Percentiles rank a stretch among this genome's conserved stretches.
Conservation (phyloP, 2,329 filamentous ascomycete genomes). For the Alternaria viburni region DNA sequence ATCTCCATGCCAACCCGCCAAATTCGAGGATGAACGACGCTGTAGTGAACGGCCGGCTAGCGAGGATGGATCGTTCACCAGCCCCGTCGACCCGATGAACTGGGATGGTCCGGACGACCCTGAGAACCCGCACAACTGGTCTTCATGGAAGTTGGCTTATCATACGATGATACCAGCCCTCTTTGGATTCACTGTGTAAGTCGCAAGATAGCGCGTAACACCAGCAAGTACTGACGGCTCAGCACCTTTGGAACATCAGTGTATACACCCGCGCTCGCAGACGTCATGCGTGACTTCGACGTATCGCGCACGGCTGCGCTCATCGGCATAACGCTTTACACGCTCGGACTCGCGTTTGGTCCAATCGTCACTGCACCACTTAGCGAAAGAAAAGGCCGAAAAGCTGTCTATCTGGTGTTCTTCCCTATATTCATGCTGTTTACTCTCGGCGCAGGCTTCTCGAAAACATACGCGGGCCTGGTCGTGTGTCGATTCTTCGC, state of each 20-base stretch:
- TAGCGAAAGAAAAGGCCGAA: constrained; percentile 64
- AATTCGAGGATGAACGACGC: background rate
- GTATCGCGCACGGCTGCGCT: constrained; percentile 63
- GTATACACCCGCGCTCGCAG: constrained; percentile 56
- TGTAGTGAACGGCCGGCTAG: background rate
- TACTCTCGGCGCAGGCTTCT: constrained; percentile 61
- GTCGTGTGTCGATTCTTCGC: constrained; percentile 71
- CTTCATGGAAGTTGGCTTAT: constrained; percentile 35
- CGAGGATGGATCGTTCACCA: background rate
- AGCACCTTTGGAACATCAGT: constrained; percentile 63
- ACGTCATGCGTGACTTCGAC: constrained; percentile 61
- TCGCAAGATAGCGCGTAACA: background rate
- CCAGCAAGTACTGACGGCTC: background rate
- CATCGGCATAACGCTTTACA: constrained; percentile 66
- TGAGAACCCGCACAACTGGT: constrained; percentile 51
- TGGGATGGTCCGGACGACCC: constrained; percentile 45
- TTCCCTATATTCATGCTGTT: constrained; percentile 61
- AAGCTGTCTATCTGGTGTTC: constrained; percentile 58
- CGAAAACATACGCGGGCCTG: constrained; percentile 58
- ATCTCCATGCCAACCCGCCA: background rate
- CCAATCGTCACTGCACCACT: constrained; percentile 66
- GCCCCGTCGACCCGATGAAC: constrained; percentile 12
- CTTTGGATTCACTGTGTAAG: constrained; percentile 48
- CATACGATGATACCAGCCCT: constrained; percentile 44
- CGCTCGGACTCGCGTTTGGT: constrained; percentile 65